Evolutionary conservation across 768 basidiomycete genomes (phyloP), one percentile per base, ranked within the genome.

Genomic region (Mycena rebaudengoi): DNA sequence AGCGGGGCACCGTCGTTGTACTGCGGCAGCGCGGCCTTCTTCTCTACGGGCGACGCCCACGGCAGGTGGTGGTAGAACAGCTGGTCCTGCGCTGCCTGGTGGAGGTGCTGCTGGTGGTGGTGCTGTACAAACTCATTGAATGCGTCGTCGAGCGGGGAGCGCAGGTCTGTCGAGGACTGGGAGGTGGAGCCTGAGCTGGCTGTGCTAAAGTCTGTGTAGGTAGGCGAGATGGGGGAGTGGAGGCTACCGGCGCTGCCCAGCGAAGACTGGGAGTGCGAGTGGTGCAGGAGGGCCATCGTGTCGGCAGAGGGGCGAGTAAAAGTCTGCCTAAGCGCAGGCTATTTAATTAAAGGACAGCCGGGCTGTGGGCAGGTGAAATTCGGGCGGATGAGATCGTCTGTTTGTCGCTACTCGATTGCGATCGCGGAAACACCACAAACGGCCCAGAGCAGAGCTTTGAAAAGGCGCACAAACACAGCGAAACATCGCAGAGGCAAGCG

Each of bases 181-280:
- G 65, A 53, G 55, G 53, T 57, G 28, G 54, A 65, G 12, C 60
- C 64, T 50, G 44, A 48, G 45, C 45, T 43, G 61, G 23, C 21
- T 5, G 33, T 44, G 56, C 63, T 64, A 12, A 66, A 66, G 65
- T 66, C 65, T 18, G 65, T 66, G 54, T 66, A 66, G 13, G 65
- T 66, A 7, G 65, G 65, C 2, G 60, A 62, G 14, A 66, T 54
- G 50, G 65, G 65, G 2, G 65, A n/a, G n/a, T n/a, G n/a, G n/a
- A 66, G 33, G 57, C 26, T 21, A 46, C 18, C 3, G 18, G 4
- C 32, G 16, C n/a, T 4, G 39, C 13, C 20, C 14, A 41, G 14
- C 26, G 29, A 7, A 21, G 41, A 33, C 41, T 11, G 43, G 21
- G 7, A 20, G 20, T n/a, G 49, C 14, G 12, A 41, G 16, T 3